A percentile compares a stretch with the other conserved stretches of the same genome.
These are phyloP conservation scores for Chlamydomonas urium DNA, from an alignment of 139 green algal genomes.

Conservation along the genomic window DNA sequence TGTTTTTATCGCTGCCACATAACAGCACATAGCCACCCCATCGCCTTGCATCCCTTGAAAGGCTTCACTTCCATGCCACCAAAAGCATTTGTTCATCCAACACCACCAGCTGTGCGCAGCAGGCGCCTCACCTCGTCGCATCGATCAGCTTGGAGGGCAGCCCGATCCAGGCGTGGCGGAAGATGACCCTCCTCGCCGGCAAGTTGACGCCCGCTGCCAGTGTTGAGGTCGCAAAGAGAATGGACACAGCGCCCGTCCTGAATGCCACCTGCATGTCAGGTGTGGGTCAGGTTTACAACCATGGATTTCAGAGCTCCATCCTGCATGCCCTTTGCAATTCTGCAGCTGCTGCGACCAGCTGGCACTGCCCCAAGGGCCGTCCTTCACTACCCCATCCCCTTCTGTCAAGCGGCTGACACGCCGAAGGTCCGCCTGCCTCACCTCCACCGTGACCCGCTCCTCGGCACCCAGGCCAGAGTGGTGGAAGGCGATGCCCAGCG, in stretches of 20 bases:
- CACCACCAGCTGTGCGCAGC: too few species aligned
- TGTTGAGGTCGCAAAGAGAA: conserved; percentile 91
- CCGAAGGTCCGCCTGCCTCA: too few species aligned
- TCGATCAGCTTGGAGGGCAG: conserved; percentile 13
- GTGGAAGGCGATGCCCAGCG: conserved; percentile 78
- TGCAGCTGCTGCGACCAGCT: neutral
- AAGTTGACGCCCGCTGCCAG: conserved; percentile 90
- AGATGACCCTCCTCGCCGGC: conserved; percentile 82
- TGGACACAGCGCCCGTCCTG: conserved; percentile 63
- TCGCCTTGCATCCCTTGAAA: too few species aligned
- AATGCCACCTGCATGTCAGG: too few species aligned
- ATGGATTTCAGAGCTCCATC: too few species aligned
- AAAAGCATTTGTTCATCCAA: too few species aligned
- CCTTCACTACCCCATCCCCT: too few species aligned
- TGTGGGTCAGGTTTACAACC: too few species aligned
- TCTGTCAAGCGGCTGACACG: too few species aligned
- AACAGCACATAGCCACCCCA: too few species aligned
- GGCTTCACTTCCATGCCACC: too few species aligned
- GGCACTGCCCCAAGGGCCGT: neutral
- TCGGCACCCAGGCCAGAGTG: conserved; percentile 27
- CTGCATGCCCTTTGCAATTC: neutral
- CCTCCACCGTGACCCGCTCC: conserved; percentile 10
- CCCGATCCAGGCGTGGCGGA: conserved; percentile 40
- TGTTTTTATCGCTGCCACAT: too few species aligned
- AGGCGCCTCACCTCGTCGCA: conserved; percentile 8